phyloP scores from a whole-genome alignment of 805 yeast species.

The Alloascoidea hylecoeti region DNA sequence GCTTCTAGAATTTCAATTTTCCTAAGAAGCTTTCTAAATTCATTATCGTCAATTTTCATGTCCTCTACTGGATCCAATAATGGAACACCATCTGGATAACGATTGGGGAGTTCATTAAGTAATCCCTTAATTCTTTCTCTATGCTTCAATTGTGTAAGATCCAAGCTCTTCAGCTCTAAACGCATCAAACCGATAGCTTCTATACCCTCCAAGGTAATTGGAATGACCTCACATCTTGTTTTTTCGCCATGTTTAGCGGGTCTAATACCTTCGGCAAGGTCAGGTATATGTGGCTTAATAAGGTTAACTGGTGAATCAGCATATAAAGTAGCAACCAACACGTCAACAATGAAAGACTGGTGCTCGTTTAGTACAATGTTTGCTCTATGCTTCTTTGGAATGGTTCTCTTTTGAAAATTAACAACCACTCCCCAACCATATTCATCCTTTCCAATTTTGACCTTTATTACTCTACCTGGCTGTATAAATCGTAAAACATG shows the following conservation, averaged over 20 bases:
- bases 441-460: conserved; percentile 39
- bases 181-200: conserved; percentile 67
- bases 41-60: conserved; percentile 80
- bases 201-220: conserved; percentile 72
- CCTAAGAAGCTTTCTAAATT: conserved; percentile 54
- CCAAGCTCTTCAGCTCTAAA: conserved; percentile 62
- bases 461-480: conserved; percentile 73
- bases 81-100: conserved; percentile 90
- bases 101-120: conserved; percentile 61
- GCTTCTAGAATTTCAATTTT: conserved; percentile 77
- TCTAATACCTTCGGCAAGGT: conserved; percentile 77
- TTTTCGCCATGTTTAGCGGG: conserved; percentile 67
- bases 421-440: conserved; percentile 97
- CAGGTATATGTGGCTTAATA: conserved; percentile 22
- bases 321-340: conserved; percentile 34
- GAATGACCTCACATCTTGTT: conserved; percentile 62
- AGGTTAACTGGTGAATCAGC: background rate
- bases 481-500: conserved; percentile 73
- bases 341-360: conserved; percentile 80
- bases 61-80: conserved; percentile 77
- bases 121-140: conserved; percentile 54
- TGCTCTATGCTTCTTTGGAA: conserved; percentile 34
- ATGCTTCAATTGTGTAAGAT: conserved; percentile 13
- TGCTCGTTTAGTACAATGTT: conserved; percentile 61
- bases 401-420: conserved; percentile 52